A percentile compares a stretch with the other conserved stretches of the same genome.
phyloP scores from a whole-genome alignment of 73 alveolate species.

The Breviolum minutum region DNA sequence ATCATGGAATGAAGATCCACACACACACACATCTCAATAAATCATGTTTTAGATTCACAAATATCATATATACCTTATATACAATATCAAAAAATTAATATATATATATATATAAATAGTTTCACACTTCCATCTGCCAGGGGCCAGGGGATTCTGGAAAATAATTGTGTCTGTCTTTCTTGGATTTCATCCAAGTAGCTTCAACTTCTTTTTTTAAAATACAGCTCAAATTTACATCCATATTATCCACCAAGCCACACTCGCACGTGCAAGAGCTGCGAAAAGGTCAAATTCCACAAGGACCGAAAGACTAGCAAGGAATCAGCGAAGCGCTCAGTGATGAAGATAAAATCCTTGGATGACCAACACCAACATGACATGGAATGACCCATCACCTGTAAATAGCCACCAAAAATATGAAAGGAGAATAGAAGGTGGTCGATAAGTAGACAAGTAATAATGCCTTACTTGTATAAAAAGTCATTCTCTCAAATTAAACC shows the following conservation, averaged over 20 bases:
- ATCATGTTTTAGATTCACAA: no score
- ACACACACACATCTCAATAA: no score
- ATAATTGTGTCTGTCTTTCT: no score
- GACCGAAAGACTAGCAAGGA: conserved; percentile 61
- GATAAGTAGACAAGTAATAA: background rate
- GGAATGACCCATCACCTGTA: background rate
- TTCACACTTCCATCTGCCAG: background rate
- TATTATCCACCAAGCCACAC: background rate
- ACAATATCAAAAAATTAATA: background rate
- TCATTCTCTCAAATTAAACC: no score
- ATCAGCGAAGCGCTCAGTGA: conserved; percentile 78
- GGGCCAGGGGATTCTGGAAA: background rate
- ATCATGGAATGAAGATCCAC: no score
- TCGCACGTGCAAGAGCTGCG: conserved; percentile 39
- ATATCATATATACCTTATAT: background rate
- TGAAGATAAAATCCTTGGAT: conserved; percentile 35
- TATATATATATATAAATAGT: background rate
- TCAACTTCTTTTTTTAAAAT: background rate
- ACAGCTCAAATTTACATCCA: background rate
- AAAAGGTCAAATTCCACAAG: conserved; percentile 65
- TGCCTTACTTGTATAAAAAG: background rate
- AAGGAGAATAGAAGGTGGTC: background rate
- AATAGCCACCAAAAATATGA: background rate
- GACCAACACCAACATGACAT: background rate
- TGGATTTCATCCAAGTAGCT: background rate